Base-by-base conservation (phyloP, 2,329 filamentous ascomycete species). In the Plectosphaerella plurivora region DNA sequence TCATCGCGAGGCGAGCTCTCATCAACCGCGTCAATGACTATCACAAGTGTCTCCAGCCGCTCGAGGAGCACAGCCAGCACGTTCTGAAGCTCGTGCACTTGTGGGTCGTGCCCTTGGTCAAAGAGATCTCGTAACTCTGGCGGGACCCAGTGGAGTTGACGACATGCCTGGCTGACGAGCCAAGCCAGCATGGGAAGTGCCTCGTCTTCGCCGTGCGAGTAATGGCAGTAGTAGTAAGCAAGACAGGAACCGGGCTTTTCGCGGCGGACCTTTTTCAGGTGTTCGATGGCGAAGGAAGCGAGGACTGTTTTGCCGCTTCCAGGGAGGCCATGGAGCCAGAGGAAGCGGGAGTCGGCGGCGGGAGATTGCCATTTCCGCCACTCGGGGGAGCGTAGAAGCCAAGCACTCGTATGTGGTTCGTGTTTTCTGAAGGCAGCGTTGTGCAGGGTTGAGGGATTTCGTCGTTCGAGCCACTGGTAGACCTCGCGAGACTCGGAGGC, bases 381-480 rank as follows among this genome's bases (percentile, higher is more conserved):
- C 11, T 41, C 37, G 4, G 37, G 37, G 11, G 44, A 18, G 15
- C 44, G 44, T 10, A 45, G 14, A 12, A 51, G 6, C 49, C 49
- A 51, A 22, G 42, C 24, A 16, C 37, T 45, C 6, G 49, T 51
- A 20, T 51, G 49, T 3, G 39, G 39, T 28, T 51, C 49, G 37
- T 51, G 49, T 20, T 51, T 51, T 24, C 28, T 51, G 49, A 35
- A 45, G 24, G 37, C 49, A 14, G 25, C 24, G 22, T 22, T 35
- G 49, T 51, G 49, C 37, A 45, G 18, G 14, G 49, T 33, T 28
- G 49, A 51, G 16, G 49, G 49, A 18, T 51, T 44, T 45, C 11
- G 18, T 22, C 25, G 20, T 37, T 51, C 37, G 15, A 51, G 42
- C 49, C 49, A 51, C 16, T 45, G 15, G 11, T 45, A 20, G 25